Percentiles rank a stretch among this genome's conserved stretches.
Conservation (phyloP, 768 basidiomycete species). For the Rhizopogon vinicolor region DNA sequence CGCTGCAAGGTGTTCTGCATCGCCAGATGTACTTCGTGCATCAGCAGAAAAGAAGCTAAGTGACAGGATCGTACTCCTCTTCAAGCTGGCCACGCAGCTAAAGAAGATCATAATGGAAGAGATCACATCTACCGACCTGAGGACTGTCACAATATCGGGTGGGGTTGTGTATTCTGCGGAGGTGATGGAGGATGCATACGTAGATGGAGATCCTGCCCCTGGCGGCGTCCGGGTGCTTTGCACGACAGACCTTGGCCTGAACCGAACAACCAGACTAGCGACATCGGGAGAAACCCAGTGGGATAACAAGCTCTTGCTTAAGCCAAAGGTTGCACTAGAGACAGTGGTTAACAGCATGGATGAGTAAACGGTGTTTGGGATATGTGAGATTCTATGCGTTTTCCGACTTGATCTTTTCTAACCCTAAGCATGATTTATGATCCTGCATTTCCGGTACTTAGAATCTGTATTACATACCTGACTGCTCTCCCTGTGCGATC, state of each 20-base stretch:
- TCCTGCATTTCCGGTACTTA: not conserved
- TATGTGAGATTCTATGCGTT: not conserved
- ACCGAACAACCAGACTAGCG: slow-evolving; percentile 22
- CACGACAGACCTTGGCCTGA: slow-evolving; percentile 33
- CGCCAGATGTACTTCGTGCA: slow-evolving; percentile 24
- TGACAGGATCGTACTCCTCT: slow-evolving; percentile 32
- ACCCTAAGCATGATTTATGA: not conserved
- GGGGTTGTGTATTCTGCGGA: slow-evolving; percentile 15
- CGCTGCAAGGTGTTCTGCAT: slow-evolving; percentile 2
- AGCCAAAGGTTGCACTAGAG: slow-evolving; percentile 35
- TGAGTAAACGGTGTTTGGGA: slow-evolving; percentile 10
- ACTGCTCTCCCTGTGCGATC: not conserved
- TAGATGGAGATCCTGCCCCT: slow-evolving; percentile 13
- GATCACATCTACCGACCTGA: slow-evolving; percentile 28
- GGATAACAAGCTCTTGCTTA: slow-evolving; percentile 29
- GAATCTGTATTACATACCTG: not conserved
- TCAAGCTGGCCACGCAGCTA: slow-evolving; percentile 36
- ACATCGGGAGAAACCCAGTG: slow-evolving; percentile 24
- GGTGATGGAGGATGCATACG: slow-evolving; percentile 29
- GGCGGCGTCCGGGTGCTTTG: slow-evolving; percentile 23
- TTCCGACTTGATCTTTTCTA: slow-evolving; percentile 5
- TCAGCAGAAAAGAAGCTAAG: slow-evolving; percentile 34
- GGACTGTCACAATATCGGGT: slow-evolving; percentile 16
- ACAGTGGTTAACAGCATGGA: slow-evolving; percentile 30
- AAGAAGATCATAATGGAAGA: slow-evolving; percentile 33